Conservation (phyloP, 345 rosid genomes). For the Tarenaya hassleriana region DNA sequence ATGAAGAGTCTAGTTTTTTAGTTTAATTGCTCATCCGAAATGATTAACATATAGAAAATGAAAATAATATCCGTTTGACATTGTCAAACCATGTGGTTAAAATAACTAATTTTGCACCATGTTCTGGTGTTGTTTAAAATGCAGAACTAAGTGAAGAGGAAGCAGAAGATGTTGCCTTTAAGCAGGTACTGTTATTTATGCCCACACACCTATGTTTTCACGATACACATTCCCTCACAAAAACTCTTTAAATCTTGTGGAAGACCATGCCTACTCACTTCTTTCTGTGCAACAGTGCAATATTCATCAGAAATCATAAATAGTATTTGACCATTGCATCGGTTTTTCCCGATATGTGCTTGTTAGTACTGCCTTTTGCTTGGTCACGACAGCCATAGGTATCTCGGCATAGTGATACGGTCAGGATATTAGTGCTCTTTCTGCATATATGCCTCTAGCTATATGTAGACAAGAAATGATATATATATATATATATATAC, state of each 20-base stretch:
- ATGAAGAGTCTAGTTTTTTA: too few relatives aligned
- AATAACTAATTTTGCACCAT: neutral
- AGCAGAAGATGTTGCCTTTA: slow-evolving; percentile 88
- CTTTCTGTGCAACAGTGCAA: too few relatives aligned
- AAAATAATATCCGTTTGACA: neutral
- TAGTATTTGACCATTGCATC: too few relatives aligned
- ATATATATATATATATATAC: too few relatives aligned
- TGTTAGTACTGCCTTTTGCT: too few relatives aligned
- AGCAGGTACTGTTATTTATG: slow-evolving; percentile 48
- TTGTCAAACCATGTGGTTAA: slow-evolving; percentile 7
- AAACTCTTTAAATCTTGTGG: neutral
- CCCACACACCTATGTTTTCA: neutral
- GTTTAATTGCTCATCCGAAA: neutral
- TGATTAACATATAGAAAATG: neutral
- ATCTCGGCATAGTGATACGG: too few relatives aligned
- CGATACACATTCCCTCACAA: neutral
- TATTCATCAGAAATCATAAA: too few relatives aligned
- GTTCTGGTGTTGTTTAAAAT: slow-evolving; percentile 8
- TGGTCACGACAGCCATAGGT: too few relatives aligned
- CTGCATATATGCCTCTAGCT: too few relatives aligned
- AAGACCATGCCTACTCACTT: neutral
- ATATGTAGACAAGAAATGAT: too few relatives aligned
- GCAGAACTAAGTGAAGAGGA: slow-evolving; percentile 77
- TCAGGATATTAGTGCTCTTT: too few relatives aligned
- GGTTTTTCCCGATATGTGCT: too few relatives aligned